Evolutionary conservation across 75 land plant species (phyloP).

Genomic region (Adiantum capillusveneris): DNA sequence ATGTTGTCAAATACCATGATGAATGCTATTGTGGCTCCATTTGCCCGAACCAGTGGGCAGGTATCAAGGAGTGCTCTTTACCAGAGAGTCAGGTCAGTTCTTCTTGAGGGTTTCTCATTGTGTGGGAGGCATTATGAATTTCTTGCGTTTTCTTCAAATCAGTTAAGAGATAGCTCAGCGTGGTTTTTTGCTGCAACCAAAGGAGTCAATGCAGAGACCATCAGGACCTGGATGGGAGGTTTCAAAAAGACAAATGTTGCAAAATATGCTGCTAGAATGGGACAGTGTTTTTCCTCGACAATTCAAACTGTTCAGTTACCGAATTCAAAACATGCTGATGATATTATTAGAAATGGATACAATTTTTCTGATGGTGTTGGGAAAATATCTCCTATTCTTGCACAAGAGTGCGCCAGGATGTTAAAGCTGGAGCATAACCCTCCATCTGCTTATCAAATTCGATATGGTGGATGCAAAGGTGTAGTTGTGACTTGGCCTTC

Average conservation of each 20-base stretch:
- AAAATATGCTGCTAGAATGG: conserved; percentile 93
- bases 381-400: conserved; percentile 66
- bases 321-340: conserved; percentile 29
- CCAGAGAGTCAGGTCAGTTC: conserved; percentile 35
- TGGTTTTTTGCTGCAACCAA: conserved; percentile 80
- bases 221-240: conserved; percentile 78
- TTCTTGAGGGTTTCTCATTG: conserved; percentile 41
- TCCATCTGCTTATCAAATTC: too few relatives aligned
- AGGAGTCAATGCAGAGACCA: conserved; percentile 17
- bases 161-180: too few relatives aligned
- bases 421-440: too few relatives aligned
- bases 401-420: too few relatives aligned
- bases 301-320: too few relatives aligned
- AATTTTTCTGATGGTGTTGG: too few relatives aligned
- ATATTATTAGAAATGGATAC: conserved; percentile 50
- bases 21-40: neutral
- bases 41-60: neutral
- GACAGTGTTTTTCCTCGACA: conserved; percentile 89
- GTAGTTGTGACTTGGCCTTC: too few relatives aligned
- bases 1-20: neutral
- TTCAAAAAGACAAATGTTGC: conserved; percentile 60
- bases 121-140: conserved; percentile 57
- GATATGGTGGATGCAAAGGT: too few relatives aligned
- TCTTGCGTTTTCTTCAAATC: too few relatives aligned
- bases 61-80: too few relatives aligned